Conservation (phyloP, 345 rosid species). For the Pistacia integerrima region DNA sequence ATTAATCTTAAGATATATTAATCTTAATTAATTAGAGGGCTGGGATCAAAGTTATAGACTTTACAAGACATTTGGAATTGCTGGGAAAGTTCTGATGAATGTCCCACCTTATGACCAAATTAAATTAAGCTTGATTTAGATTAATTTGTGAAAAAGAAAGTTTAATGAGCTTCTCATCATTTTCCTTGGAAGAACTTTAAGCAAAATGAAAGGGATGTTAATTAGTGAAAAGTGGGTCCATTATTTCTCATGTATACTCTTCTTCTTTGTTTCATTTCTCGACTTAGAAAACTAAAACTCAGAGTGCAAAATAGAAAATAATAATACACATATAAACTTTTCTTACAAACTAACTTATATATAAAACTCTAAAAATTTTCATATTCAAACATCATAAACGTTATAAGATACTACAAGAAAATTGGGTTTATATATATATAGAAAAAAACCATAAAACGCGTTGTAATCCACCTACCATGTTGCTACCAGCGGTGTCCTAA, state of each 20-base stretch:
- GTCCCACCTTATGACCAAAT: not conserved
- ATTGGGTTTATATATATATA: no score
- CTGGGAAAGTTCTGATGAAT: not conserved
- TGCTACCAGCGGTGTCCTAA: no score
- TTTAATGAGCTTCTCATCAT: not conserved
- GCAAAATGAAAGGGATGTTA: not conserved
- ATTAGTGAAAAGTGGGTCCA: conserved; percentile 13
- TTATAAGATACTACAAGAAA: no score
- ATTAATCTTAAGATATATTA: no score
- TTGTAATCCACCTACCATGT: no score
- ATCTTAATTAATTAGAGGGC: not conserved
- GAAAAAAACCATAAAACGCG: no score
- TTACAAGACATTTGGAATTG: not conserved
- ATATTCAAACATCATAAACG: no score
- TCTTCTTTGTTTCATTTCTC: not conserved
- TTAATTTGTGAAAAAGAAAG: no score
- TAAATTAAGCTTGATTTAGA: not conserved
- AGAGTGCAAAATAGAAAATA: not conserved
- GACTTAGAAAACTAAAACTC: no score
- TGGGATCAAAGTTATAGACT: not conserved
- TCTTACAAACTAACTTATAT: no score
- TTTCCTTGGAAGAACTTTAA: not conserved
- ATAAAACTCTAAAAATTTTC: no score
- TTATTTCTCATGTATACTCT: not conserved
- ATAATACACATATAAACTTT: not conserved